Evolutionary conservation across 805 yeast species (phyloP).

Genomic region (Ogataea pini): DNA sequence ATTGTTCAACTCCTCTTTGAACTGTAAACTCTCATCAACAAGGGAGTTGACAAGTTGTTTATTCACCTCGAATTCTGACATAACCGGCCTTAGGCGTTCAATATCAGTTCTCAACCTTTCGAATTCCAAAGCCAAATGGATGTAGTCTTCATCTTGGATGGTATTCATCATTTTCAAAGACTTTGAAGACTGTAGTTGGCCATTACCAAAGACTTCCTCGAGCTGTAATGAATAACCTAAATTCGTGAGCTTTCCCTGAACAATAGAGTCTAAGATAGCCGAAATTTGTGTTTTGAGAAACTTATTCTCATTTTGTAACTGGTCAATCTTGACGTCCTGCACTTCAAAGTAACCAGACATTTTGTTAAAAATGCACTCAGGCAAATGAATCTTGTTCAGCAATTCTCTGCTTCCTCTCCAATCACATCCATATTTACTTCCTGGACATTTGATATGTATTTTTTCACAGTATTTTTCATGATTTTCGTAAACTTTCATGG

Average conservation of each 20-base stretch:
- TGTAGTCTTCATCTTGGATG: slow-evolving; percentile 28
- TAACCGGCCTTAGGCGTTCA: slow-evolving; percentile 32
- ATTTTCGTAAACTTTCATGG: slow-evolving; percentile 37
- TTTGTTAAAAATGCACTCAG: slow-evolving; percentile 33
- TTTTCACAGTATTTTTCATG: slow-evolving; percentile 47
- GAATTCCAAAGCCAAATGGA: slow-evolving; percentile 41
- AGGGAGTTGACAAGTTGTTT: slow-evolving; percentile 26
- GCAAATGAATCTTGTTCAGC: slow-evolving; percentile 29
- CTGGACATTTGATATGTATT: slow-evolving; percentile 47
- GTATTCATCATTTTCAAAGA: slow-evolving; percentile 16
- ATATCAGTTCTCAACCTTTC: slow-evolving; percentile 45
- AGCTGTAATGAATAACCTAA: slow-evolving; percentile 48
- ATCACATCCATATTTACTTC: slow-evolving; percentile 47
- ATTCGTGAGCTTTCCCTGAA: slow-evolving; percentile 52
- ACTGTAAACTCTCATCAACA: slow-evolving; percentile 30
- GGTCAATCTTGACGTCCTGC: slow-evolving; percentile 33
- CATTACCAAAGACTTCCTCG: slow-evolving; percentile 41
- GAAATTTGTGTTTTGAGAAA: slow-evolving; percentile 45
- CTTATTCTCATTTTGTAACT: slow-evolving; percentile 39
- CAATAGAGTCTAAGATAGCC: slow-evolving; percentile 45
- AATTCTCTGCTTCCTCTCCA: slow-evolving; percentile 43
- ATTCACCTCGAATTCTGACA: slow-evolving; percentile 29
- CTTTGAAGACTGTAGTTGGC: slow-evolving; percentile 21
- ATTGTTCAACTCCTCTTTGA: slow-evolving; percentile 48
- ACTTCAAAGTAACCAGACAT: slow-evolving; percentile 28